These are phyloP conservation scores for Candida neerlandica DNA, from an alignment of 1,139 yeast species.

Conservation along the genomic window DNA sequence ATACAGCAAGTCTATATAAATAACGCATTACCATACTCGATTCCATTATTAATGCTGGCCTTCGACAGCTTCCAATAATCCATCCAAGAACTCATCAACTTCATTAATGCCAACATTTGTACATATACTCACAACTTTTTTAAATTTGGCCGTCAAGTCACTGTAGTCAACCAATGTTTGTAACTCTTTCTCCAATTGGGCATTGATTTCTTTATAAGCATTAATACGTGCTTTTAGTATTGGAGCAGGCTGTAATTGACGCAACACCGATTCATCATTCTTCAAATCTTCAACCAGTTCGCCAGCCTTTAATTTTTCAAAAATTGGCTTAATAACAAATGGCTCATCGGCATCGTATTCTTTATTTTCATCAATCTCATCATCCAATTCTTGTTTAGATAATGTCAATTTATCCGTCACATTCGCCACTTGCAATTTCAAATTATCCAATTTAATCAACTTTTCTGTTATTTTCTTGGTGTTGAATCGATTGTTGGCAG, in stretches of 20 bases:
- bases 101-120: slow-evolving; percentile 76
- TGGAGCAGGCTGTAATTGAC: slow-evolving; percentile 58
- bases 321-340: slow-evolving; percentile 63
- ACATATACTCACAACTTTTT: slow-evolving; percentile 87
- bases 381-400: slow-evolving; percentile 27
- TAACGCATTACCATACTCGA: neutral
- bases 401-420: slow-evolving; percentile 39
- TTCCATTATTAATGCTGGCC: slow-evolving; percentile 36
- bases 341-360: slow-evolving; percentile 84
- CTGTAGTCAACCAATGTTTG: slow-evolving; percentile 52
- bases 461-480: slow-evolving; percentile 43
- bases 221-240: slow-evolving; percentile 74
- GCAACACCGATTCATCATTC: slow-evolving; percentile 26
- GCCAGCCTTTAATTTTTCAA: slow-evolving; percentile 47
- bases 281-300: slow-evolving; percentile 31
- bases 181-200: slow-evolving; percentile 52
- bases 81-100: slow-evolving; percentile 83
- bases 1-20: neutral
- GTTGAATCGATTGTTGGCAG: slow-evolving; percentile 47
- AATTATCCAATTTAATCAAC: slow-evolving; percentile 40
- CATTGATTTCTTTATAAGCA: slow-evolving; percentile 60
- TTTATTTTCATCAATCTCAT: slow-evolving; percentile 20
- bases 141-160: slow-evolving; percentile 79
- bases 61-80: slow-evolving; percentile 87
- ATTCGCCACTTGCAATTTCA: slow-evolving; percentile 48